Conservation (phyloP, 768 basidiomycete species). For the Lyophyllum decastes region DNA sequence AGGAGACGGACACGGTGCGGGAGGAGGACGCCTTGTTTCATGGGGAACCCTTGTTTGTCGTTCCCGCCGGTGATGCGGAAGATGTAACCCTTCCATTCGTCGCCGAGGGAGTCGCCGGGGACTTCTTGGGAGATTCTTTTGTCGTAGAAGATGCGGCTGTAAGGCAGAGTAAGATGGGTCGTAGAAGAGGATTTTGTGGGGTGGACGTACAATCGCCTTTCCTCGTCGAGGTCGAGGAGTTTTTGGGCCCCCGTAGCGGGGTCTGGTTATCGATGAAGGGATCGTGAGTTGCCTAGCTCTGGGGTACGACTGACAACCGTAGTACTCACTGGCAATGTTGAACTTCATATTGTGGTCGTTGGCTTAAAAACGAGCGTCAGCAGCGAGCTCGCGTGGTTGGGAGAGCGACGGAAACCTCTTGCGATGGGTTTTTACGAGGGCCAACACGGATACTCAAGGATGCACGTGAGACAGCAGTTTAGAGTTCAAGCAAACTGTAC, state of each 20-base stretch:
- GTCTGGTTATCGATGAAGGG: conserved; percentile 47
- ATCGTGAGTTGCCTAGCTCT: conserved; percentile 3
- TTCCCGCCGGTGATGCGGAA: conserved; percentile 97
- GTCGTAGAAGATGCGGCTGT: conserved; percentile 75
- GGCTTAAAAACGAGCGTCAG: background rate
- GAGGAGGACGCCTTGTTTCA: conserved; percentile 99
- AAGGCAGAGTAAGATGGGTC: too few species aligned
- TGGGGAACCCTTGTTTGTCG: conserved; percentile 98
- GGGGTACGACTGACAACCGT: background rate
- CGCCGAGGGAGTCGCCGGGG: conserved; percentile 84
- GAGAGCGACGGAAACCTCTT: conserved; percentile 40
- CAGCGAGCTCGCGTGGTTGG: conserved; percentile 1
- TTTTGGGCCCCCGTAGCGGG: conserved; percentile 98
- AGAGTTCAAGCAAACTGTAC: conserved; percentile 62
- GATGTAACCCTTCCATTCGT: conserved; percentile 97
- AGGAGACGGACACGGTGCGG: conserved; percentile 93
- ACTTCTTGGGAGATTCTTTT: conserved; percentile 98
- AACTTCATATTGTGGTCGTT: conserved; percentile 77
- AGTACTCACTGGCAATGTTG: conserved; percentile 88
- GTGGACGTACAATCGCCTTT: conserved; percentile 71
- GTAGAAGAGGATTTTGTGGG: too few species aligned
- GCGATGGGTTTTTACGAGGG: conserved; percentile 30
- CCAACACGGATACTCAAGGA: conserved; percentile 15
- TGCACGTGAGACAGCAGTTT: conserved; percentile 33
- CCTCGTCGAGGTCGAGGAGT: conserved; percentile 90